phyloP scores from a whole-genome alignment of 495 filamentous ascomycete genomes.

The Tuber indicum region DNA sequence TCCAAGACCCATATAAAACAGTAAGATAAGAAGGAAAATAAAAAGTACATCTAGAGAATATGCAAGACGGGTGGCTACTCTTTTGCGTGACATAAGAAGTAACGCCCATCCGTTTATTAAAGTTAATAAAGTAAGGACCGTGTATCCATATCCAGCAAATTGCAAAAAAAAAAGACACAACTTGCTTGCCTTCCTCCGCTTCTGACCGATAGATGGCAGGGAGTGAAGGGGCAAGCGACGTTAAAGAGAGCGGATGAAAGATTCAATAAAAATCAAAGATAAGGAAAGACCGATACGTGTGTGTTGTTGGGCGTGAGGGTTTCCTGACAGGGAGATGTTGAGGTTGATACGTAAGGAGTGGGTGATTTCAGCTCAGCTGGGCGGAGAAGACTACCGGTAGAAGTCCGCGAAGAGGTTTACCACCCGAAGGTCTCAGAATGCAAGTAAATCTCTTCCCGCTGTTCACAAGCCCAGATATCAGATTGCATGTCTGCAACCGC shows the following conservation, averaged over 20 bases:
- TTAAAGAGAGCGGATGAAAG: constrained; percentile 1
- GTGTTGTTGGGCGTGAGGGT: not conserved
- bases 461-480: constrained; percentile 68
- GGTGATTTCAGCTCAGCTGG: not conserved
- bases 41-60: not conserved
- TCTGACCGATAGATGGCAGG: not conserved
- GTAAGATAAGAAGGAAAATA: not conserved
- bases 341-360: not conserved
- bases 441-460: constrained; percentile 83
- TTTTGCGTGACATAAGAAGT: not conserved
- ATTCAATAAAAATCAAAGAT: constrained; percentile 7
- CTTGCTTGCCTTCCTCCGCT: not conserved
- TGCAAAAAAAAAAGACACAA: not conserved
- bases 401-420: constrained; percentile 15
- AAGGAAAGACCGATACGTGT: not conserved
- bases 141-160: not conserved
- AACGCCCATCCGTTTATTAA: constrained; percentile 3
- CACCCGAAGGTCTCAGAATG: constrained; percentile 67
- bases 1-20: constrained; percentile 1
- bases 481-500: constrained; percentile 76
- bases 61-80: not conserved
- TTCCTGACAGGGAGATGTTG: not conserved
- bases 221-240: not conserved
- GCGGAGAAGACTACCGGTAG: not conserved
- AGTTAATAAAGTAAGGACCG: not conserved